phyloP scores from a whole-genome alignment of 1,284 basidiomycete species.

The Heliocybe sulcata region DNA sequence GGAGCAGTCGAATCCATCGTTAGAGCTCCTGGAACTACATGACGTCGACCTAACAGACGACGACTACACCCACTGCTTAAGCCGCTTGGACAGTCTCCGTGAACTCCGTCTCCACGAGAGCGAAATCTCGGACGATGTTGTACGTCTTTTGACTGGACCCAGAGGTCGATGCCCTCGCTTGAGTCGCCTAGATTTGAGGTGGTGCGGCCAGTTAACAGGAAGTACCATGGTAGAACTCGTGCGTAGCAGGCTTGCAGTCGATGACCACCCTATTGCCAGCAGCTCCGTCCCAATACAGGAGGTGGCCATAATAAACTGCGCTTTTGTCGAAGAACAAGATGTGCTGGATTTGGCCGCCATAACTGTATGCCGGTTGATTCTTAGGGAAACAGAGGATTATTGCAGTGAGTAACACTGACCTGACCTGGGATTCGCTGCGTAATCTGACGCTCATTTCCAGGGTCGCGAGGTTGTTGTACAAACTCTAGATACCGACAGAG shows the following conservation, averaged over 20 bases:
- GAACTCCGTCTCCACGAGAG: slow-evolving; percentile 53
- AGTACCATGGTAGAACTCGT: slow-evolving; percentile 42
- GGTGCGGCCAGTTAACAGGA: slow-evolving; percentile 54
- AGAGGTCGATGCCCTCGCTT: slow-evolving; percentile 40
- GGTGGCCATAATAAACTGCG: slow-evolving; percentile 53
- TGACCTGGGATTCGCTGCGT: background rate
- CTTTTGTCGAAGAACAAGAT: slow-evolving; percentile 47
- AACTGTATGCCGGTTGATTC: slow-evolving; percentile 43
- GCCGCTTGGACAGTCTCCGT: slow-evolving; percentile 30
- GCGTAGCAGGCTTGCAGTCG: slow-evolving; percentile 24
- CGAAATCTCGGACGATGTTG: slow-evolving; percentile 44
- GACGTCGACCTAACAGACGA: slow-evolving; percentile 41
- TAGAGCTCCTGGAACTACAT: slow-evolving; percentile 47
- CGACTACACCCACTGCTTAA: slow-evolving; percentile 35
- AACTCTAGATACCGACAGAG: slow-evolving; percentile 13
- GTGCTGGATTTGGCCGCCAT: slow-evolving; percentile 41
- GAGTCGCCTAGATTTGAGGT: slow-evolving; percentile 44
- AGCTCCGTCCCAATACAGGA: slow-evolving; percentile 25
- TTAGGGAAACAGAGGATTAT: slow-evolving; percentile 18
- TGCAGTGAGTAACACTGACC: background rate
- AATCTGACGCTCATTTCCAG: background rate
- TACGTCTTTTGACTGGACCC: slow-evolving; percentile 33
- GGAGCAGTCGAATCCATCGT: slow-evolving; percentile 27
- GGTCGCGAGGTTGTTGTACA: slow-evolving; percentile 10
- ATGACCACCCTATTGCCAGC: slow-evolving; percentile 7